phyloP scores from a whole-genome alignment of 1,139 yeast genomes.

The Sporopachydermia cereana region DNA sequence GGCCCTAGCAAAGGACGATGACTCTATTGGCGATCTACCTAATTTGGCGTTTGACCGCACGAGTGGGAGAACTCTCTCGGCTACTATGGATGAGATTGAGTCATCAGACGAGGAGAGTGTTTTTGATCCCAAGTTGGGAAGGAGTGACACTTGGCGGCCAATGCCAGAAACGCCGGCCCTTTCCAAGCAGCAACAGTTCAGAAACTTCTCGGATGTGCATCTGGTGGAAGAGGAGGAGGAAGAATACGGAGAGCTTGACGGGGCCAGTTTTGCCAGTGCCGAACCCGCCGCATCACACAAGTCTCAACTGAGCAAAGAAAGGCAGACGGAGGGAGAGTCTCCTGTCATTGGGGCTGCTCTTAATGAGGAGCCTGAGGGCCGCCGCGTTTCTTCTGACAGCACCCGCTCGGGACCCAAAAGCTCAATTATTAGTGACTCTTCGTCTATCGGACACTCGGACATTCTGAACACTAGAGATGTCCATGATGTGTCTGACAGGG shows the following conservation, averaged over 20 bases:
- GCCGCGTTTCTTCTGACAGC: not conserved
- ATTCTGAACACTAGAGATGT: not conserved
- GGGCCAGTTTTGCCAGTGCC: not conserved
- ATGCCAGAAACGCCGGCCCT: conserved; percentile 2
- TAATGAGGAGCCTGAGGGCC: not conserved
- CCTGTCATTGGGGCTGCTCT: not conserved
- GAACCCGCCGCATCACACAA: not conserved
- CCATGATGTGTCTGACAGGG: not conserved
- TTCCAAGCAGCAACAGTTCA: not conserved
- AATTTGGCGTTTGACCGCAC: not conserved
- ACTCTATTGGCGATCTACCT: not conserved
- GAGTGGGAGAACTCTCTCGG: not conserved
- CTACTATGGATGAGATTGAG: not conserved
- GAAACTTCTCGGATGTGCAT: not conserved
- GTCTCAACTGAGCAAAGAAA: not conserved
- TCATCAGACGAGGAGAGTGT: not conserved
- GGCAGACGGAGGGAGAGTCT: not conserved
- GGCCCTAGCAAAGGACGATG: not conserved
- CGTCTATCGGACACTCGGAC: not conserved
- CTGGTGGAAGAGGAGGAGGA: conserved; percentile 1
- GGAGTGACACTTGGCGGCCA: conserved; percentile 4
- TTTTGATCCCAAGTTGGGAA: not conserved
- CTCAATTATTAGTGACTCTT: not conserved
- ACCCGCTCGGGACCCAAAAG: not conserved
- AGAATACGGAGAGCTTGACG: not conserved